Percentiles rank a stretch among this genome's conserved stretches.
These are phyloP conservation scores for Globisporangium camurandrum DNA, from an alignment of 352 stramenopile species.

Conservation along the genomic window DNA sequence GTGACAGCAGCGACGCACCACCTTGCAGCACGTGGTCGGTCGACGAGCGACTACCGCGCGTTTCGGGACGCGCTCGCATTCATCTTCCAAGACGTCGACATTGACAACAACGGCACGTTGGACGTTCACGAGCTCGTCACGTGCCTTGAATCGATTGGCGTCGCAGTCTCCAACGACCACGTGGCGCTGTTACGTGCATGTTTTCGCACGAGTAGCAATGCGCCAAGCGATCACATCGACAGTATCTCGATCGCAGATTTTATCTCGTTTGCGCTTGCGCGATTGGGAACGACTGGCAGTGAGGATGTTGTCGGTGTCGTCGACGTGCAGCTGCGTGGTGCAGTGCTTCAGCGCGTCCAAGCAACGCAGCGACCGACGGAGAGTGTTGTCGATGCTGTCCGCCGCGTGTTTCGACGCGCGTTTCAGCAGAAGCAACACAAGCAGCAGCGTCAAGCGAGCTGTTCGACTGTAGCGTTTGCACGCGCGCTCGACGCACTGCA, in stretches of 20 bases:
- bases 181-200: constrained; percentile 43
- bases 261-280: constrained; percentile 61
- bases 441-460: too few relatives aligned
- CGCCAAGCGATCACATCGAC: too few relatives aligned
- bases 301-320: constrained; percentile 26
- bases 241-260: constrained; percentile 54
- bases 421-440: constrained; percentile 21
- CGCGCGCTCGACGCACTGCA: constrained; percentile 25
- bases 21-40: constrained; percentile 17
- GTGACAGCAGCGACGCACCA: constrained; percentile 29
- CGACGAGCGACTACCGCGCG: constrained; percentile 26
- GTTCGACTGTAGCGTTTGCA: constrained; percentile 28
- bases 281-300: constrained; percentile 4
- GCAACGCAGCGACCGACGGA: constrained; percentile 22
- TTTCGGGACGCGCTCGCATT: constrained; percentile 46
- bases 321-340: constrained; percentile 33
- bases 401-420: constrained; percentile 37
- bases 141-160: constrained; percentile 42
- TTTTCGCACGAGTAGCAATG: constrained; percentile 28
- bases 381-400: constrained; percentile 45
- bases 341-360: constrained; percentile 31
- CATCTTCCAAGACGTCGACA: constrained; percentile 52
- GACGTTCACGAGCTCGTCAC: constrained; percentile 40
- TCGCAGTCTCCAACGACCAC: constrained; percentile 32
- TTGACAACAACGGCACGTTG: constrained; percentile 41